Base-by-base conservation (phyloP, 371 early-diverging fungal species). In the Mortierella sp. region DNA sequence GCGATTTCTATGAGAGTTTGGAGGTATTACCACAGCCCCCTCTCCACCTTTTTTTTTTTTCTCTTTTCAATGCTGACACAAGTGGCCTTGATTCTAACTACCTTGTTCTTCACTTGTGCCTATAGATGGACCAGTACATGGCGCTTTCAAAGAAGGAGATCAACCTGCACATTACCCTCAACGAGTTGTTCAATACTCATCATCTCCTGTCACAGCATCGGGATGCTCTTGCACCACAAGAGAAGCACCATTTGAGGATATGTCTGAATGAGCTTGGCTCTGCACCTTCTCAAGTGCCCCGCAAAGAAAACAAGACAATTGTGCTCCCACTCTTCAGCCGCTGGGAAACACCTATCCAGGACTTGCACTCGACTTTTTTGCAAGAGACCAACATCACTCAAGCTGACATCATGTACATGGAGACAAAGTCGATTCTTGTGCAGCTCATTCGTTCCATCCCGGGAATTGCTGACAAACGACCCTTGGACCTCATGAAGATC, bases 111-210 rank as follows among this genome's bases (percentile, higher is more conserved):
- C 7, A 26, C 23, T 46, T 42, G 24, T 23, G 16, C 28, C 30
- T 48, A 18, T 74, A 88, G 87, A 97, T 96, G 95, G 96, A 97
- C 79, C 96, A 96, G 81, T 96, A 96, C 72, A 91, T 96, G 84
- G 95, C 96, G 0, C 80, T 96, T 57, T 95, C 95, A 16, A 95
- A 95, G 74, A 95, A 95, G 78, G 93, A 97, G 61, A 87, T 96
- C 49, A 80, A 88, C 49, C 82, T 97, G 38, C 90, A 90, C 73
- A 95, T 97, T 59, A 93, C 94, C 19, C 79, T 95, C 31, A 96
- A 97, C 79, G 97, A 97, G 86, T 90, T 97, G 61, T 95, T 93
- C 82, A 94, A 90, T 64, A 96, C 94, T 14, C 93, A 95, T 47
- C 83, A 90, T n/a, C 82, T 96, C 28, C 79, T 97, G 54, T 76